Evolutionary conservation across 2,329 filamentous ascomycete species (phyloP), one percentile per base, ranked within the genome.

Genomic region (Alternaria sp.): DNA sequence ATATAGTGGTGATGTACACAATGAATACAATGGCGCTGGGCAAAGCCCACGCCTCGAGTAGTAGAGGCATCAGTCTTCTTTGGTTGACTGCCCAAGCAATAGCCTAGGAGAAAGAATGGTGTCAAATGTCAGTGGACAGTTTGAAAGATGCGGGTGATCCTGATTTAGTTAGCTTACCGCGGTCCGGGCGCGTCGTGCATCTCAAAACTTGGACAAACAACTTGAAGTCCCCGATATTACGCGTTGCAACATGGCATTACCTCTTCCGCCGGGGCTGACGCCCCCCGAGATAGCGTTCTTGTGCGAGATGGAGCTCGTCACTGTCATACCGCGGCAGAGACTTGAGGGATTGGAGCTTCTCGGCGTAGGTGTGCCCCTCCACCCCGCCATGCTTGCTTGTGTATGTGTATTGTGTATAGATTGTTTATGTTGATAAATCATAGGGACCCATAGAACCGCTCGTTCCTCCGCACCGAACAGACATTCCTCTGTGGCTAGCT

Each of bases 221-320:
- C 60, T 41, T 60, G 30, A 45, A 46, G 62, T 51, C 49, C 45
- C 62, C 62, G 46, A 57, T 45, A 54, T 38, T 25, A 75, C 77
- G 75, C 78, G 65, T 65, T 48, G 34, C 48, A 53, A 48, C 48
- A 89, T 90, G 87, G 87, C 87, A 53, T 84, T 89, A 67, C 86
- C 86, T 65, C 82, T 89, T 43, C 85, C 86, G 40, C 83, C 85
- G 65, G 87, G 90, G 79, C 86, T 97, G 45, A 90, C 92, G 71
- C 93, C 95, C 61, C 85, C 92, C 66, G 95, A 99, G 82, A 91
- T 96, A 46, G 92, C 93, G 52, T 99, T 98, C 75, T 84, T 98
- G 28, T 97, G 94, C 80, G 95, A 99, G 82, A 98, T 97, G 93
- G 94, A 98, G 82, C 87, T 93, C 73, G 91, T 99, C 57, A 97